Evolutionary conservation across 768 basidiomycete genomes (phyloP), one percentile per base, ranked within the genome.

Genomic region (Candolleomyces aberdarensis): DNA sequence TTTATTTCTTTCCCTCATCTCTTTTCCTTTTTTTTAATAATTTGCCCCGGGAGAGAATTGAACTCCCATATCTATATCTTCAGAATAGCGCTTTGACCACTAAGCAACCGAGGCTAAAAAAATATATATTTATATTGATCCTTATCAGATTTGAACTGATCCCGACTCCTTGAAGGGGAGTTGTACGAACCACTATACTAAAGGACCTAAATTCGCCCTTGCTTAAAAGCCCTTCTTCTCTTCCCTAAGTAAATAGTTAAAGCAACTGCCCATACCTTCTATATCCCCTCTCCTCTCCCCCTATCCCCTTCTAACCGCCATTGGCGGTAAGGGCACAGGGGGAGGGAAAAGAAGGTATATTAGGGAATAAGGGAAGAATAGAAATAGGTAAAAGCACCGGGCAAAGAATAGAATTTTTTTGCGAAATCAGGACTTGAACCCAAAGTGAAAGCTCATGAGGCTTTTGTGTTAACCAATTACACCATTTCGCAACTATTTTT

Each of bases 401-500:
- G 26, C 26, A 26, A 26, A 26, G 3, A 26, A 26, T 26, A 26
- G 6, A 36, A 36, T 36, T 36, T 47, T 47, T 47, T 47, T 47
- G 20, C 20, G 17, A 47, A 22, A 17, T 47, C 11, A 36, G 36
- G 36, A 36, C 36, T 36, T 36, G 36, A 36, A 36, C 36, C 36
- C 36, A 36, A 36, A 36, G 36, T 36, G 36, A 36, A 36, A 36
- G 36, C 36, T 36, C 36, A 36, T 36, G 36, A 36, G 36, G 36
- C 36, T 36, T 36, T 36, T 36, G 36, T 36, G 36, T 36, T 36
- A 36, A 36, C 36, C 36, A 36, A 36, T 56, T 56, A 22, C 54
- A 54, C 57, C 55, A 57, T 57, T 62, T 57, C 56, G 32, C 53
- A 63, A 44, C 60, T 62, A 60, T 49, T 40, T 49, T 40, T 62